Evolutionary conservation across 2,329 filamentous ascomycete species (phyloP).

Genomic region (Aspergillus persii): DNA sequence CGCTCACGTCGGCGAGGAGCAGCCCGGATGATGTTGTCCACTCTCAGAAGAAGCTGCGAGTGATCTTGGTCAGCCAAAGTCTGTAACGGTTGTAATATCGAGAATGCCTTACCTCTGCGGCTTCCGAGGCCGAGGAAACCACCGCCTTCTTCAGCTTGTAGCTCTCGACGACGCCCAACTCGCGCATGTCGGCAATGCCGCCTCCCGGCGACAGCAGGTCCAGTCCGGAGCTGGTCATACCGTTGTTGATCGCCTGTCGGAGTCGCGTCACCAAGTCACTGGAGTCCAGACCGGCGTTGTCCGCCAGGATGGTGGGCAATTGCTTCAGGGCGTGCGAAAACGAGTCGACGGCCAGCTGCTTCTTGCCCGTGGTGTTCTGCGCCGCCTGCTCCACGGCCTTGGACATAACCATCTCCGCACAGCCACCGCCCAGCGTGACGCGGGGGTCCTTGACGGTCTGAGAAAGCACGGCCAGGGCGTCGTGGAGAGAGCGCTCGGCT

Average conservation of each 20-base stretch:
- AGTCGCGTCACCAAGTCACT: slow-evolving; percentile 89
- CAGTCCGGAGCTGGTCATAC: slow-evolving; percentile 86
- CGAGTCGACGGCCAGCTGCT: slow-evolving; percentile 85
- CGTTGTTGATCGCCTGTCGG: slow-evolving; percentile 91
- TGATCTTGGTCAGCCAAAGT: slow-evolving; percentile 15
- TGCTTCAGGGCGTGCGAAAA: slow-evolving; percentile 89
- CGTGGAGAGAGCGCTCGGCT: slow-evolving; percentile 91
- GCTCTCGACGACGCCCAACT: slow-evolving; percentile 91
- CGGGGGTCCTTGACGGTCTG: slow-evolving; percentile 94
- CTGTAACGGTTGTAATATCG: background rate
- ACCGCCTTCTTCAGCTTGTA: slow-evolving; percentile 99
- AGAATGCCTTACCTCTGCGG: slow-evolving; percentile 73
- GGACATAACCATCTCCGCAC: slow-evolving; percentile 98
- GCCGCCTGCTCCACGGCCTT: slow-evolving; percentile 94
- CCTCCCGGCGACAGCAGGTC: slow-evolving; percentile 87
- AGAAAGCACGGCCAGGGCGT: slow-evolving; percentile 91
- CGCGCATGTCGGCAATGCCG: slow-evolving; percentile 91
- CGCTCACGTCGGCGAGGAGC: slow-evolving; percentile 81
- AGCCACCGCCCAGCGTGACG: slow-evolving; percentile 91
- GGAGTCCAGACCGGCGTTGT: slow-evolving; percentile 95
- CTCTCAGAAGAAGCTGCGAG: slow-evolving; percentile 76
- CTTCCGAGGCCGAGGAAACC: slow-evolving; percentile 92
- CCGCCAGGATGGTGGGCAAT: slow-evolving; percentile 91
- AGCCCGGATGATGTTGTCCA: slow-evolving; percentile 96
- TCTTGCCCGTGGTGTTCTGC: slow-evolving; percentile 94